Evolutionary conservation across 805 yeast genomes (phyloP).

Genomic region (Hanseniaspora pseudoguilliermondii): DNA sequence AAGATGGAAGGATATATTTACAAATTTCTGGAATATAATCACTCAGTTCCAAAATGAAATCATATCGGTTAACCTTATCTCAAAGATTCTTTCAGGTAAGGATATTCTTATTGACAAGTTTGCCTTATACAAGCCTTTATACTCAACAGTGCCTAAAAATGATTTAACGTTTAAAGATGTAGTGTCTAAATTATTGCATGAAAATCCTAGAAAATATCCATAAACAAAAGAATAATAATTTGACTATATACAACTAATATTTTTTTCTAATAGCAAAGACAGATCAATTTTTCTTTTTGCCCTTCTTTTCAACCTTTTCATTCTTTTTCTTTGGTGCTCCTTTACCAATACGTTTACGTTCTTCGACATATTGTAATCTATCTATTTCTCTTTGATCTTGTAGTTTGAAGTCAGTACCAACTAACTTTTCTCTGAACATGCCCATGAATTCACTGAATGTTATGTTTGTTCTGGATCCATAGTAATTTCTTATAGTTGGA

Average conservation of each 20-base stretch:
- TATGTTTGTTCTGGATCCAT: slow-evolving; percentile 61
- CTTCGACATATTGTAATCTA: slow-evolving; percentile 50
- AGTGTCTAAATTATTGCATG: slow-evolving; percentile 6
- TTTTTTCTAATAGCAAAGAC: background rate
- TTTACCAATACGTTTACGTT: slow-evolving; percentile 72
- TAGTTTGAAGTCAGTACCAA: slow-evolving; percentile 39
- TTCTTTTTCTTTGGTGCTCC: slow-evolving; percentile 74
- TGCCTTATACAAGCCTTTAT: slow-evolving; percentile 37
- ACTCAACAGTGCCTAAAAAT: slow-evolving; percentile 39
- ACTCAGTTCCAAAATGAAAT: slow-evolving; percentile 31
- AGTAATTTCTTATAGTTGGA: slow-evolving; percentile 53
- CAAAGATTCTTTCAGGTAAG: slow-evolving; percentile 33
- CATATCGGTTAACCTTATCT: slow-evolving; percentile 31
- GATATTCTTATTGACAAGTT: slow-evolving; percentile 36
- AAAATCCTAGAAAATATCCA: slow-evolving; percentile 16
- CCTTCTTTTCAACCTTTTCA: slow-evolving; percentile 31
- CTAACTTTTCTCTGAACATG: slow-evolving; percentile 12
- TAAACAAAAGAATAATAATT: background rate
- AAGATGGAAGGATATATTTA: slow-evolving; percentile 33
- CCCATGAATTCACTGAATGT: slow-evolving; percentile 47
- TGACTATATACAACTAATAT: background rate
- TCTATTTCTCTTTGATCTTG: slow-evolving; percentile 58
- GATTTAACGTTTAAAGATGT: slow-evolving; percentile 22
- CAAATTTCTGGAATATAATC: slow-evolving; percentile 34
- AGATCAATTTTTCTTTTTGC: slow-evolving; percentile 31